Evolutionary conservation across 768 basidiomycete species (phyloP).

Genomic region (Phaffia australis): DNA sequence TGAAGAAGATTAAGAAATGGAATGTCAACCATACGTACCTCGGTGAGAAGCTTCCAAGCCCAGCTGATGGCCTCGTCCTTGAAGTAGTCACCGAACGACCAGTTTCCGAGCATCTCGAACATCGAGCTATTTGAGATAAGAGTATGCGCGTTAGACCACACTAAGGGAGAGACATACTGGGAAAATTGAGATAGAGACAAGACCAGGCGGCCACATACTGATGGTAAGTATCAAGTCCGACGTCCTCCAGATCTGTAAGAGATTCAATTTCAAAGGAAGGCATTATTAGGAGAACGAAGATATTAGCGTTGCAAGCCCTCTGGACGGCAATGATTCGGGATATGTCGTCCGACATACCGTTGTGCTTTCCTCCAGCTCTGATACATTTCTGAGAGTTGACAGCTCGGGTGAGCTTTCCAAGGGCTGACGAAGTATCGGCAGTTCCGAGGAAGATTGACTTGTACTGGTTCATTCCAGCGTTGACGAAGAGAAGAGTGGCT

Average conservation of each 20-base stretch:
- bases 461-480: constrained; percentile 81
- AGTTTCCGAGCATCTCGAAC: constrained; percentile 99
- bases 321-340: neutral
- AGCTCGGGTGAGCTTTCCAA: constrained; percentile 81
- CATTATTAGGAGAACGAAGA: neutral
- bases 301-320: neutral
- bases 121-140: constrained; percentile 24
- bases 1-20: neutral
- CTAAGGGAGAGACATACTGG: neutral
- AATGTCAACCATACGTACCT: constrained; percentile 29
- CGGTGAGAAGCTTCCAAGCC: constrained; percentile 89
- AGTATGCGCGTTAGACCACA: neutral
- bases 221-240: constrained; percentile 45
- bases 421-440: constrained; percentile 85
- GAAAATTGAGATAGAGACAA: constrained; percentile 12
- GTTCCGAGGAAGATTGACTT: constrained; percentile 97
- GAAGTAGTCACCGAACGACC: constrained; percentile 99
- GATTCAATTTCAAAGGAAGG: neutral
- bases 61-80: constrained; percentile 91
- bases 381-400: constrained; percentile 98
- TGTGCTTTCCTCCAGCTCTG: constrained; percentile 96
- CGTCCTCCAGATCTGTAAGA: constrained; percentile 81
- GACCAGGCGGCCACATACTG: constrained; percentile 9
- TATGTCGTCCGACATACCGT: constrained; percentile 47
- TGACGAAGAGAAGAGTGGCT: constrained; percentile 86